Base-by-base conservation (phyloP, 768 basidiomycete genomes). In the Scleroderma bovista region DNA sequence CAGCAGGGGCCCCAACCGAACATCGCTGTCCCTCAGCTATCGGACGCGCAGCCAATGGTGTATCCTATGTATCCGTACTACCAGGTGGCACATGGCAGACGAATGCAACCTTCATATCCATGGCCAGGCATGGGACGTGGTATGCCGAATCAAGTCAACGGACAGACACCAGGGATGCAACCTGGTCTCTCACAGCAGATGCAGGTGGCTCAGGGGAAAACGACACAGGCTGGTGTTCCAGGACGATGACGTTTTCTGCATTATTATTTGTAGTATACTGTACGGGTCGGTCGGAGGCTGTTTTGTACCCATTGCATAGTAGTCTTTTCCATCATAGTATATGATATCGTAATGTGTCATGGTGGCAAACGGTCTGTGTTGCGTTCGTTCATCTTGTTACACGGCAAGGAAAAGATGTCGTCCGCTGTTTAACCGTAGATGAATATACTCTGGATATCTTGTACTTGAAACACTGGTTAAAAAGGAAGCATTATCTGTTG, bases 201-300 rank as follows among this genome's bases (percentile, higher is more conserved):
- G 54, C 50, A 64, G 15, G 58, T 65, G 15, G 54, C 53, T 2
- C 64, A 61, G 24, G 71, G 64, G 0, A 72, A 70, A 53, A 57
- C 64, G 34, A 54, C 67, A 7, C 66, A 60, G 32, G 63, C 64
- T 33, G 63, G 68, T 29, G 57, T 64, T 19, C 65, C 63, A 47
- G 69, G 68, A 46, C 65, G 69, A 53, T 71, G 60, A 67, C 34
- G 31, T 44, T 54, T 46, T 34, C 39, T 41, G 33, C 32, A 26
- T 40, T 36, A 19, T 26, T 42, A 34, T 44, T 43, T 43, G 31
- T 33, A 52, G 40, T 50, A 26, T 40, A 52, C 50, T 51, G 36
- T 32, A 46, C 33, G 15, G 20, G 51, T 46, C 5, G 13, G 12
- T 22, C 43, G 23, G 42, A 31, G 46, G 43, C 45, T 12, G 17